Evolutionary conservation across 2,329 filamentous ascomycete genomes (phyloP), one percentile per base, ranked within the genome.

Genomic region (Volutella citrinella): DNA sequence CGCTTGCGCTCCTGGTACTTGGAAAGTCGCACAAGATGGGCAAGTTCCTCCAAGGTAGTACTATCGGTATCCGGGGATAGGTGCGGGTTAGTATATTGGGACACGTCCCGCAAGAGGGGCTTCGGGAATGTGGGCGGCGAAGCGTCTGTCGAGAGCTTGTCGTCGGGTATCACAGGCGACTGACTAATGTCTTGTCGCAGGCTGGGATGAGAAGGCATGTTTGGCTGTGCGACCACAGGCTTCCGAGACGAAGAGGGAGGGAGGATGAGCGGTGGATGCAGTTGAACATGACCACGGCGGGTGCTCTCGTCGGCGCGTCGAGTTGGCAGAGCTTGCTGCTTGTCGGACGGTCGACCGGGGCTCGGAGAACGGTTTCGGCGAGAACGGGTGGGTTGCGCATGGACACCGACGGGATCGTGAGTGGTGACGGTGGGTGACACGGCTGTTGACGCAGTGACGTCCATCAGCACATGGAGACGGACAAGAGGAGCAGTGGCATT

Each of bases 1-100:
- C 84, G 79, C 70, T 87, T 85, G 69, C 84, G 83, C 70, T 87
- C 82, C 63, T 91, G 86, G 59, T 89, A 88, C 53, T 82, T 84
- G 57, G 84, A 84, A 43, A 89, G 69, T 42, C 84, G 80, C 46
- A 88, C 83, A 51, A 90, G 64, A 59, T 89, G 84, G 32, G 84
- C 84, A 47, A 91, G 76, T 61, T 90, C 84, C 53, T 86, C 80
- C 42, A 91, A 69, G 11, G 81, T 84, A 27, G 83, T 87, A 38
- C 78, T 76, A 27, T 83, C 78, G 32, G 70, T 71, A 42, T 83
- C 77, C 22, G 74, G 70, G 30, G 74, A 69, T 35, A 82, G 59
- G 46, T 75, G 71, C 11, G 75, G 63, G 55, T 84, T 83, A 27
- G 74, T 72, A 59, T 85, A 86, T 36, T 80, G 69, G 25, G 82